A percentile compares a stretch with the other conserved stretches of the same genome.
Evolutionary conservation across 768 basidiomycete genomes (phyloP).

Genomic region (Rickenella mellea): DNA sequence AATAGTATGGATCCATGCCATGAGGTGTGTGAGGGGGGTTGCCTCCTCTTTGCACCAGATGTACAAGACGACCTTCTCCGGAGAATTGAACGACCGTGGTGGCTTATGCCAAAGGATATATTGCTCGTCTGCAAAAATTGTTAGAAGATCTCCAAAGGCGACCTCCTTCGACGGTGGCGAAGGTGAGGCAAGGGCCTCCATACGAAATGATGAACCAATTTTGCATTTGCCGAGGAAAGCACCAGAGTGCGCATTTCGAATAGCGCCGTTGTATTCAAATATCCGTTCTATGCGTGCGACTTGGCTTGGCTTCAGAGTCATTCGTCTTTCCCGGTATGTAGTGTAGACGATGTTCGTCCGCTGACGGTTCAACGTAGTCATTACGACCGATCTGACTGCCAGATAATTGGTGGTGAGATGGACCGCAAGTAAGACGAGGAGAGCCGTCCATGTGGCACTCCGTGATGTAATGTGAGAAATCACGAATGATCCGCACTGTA

Average conservation of each 20-base stretch:
- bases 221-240: slow-evolving; percentile 32
- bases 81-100: no score
- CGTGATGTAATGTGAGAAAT: slow-evolving; percentile 44
- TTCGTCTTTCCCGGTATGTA: slow-evolving; percentile 19
- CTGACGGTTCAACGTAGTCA: slow-evolving; percentile 53
- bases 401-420: slow-evolving; percentile 53
- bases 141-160: slow-evolving; percentile 21
- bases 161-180: slow-evolving; percentile 6
- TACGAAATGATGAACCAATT: slow-evolving; percentile 38
- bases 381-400: slow-evolving; percentile 46
- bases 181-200: slow-evolving; percentile 21
- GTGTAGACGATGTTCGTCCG: slow-evolving; percentile 46
- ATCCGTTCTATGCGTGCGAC: slow-evolving; percentile 36
- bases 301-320: slow-evolving; percentile 22
- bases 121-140: slow-evolving; percentile 32
- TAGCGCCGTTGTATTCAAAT: slow-evolving; percentile 27
- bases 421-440: slow-evolving; percentile 39
- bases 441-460: slow-evolving; percentile 36
- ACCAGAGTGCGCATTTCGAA: slow-evolving; percentile 29
- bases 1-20: neutral
- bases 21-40: neutral
- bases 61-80: no score
- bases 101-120: slow-evolving; percentile 45
- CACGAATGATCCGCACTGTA: slow-evolving; percentile 49
- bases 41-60: neutral